These are phyloP conservation scores for Serendipita indica DNA, from an alignment of 768 basidiomycete species.

Conservation along the genomic window DNA sequence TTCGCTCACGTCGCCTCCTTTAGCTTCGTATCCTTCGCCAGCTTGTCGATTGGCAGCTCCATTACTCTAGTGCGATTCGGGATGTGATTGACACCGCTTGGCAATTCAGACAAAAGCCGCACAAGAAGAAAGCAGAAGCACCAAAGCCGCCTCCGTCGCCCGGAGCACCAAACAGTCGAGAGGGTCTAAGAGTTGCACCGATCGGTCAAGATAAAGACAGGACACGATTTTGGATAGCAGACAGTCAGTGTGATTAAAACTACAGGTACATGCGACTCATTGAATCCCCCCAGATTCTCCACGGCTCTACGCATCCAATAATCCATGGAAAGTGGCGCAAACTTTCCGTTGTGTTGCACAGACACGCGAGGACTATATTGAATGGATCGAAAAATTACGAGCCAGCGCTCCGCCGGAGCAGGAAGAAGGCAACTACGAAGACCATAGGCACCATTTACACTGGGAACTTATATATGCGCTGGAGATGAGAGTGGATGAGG, in stretches of 20 bases:
- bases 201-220: constrained; percentile 62
- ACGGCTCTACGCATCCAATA: constrained; percentile 67
- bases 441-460: constrained; percentile 47
- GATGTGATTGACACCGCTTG: constrained; percentile 66
- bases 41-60: constrained; percentile 71
- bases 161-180: constrained; percentile 49
- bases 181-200: constrained; percentile 48
- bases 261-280: no score
- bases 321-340: constrained; percentile 79
- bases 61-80: constrained; percentile 54
- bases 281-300: constrained; percentile 48
- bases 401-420: constrained; percentile 29
- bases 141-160: constrained; percentile 34
- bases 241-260: constrained; percentile 54
- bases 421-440: constrained; percentile 25
- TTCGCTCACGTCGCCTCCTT: constrained; percentile 15
- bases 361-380: constrained; percentile 58
- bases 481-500: constrained; percentile 45
- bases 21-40: constrained; percentile 74
- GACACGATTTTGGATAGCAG: constrained; percentile 73
- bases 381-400: constrained; percentile 47
- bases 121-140: constrained; percentile 61
- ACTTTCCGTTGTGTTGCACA: constrained; percentile 59
- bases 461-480: constrained; percentile 43
- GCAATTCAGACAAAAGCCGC: constrained; percentile 72